phyloP scores from a whole-genome alignment of 305 asterid species.

The Fraxinus nigra region DNA sequence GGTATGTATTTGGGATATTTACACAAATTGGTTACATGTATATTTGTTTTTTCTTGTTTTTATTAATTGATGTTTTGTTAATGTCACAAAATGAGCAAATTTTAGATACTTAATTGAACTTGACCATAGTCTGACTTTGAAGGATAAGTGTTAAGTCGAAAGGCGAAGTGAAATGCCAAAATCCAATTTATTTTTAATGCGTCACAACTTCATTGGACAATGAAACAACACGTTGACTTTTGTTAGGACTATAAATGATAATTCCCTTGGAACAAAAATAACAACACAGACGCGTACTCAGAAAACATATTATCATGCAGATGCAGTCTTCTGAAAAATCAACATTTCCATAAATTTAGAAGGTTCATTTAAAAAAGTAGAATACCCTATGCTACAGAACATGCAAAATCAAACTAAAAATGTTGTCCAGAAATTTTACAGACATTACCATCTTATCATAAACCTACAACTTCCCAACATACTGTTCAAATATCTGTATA shows the following conservation, averaged over 20 bases:
- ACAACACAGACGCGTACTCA: background rate
- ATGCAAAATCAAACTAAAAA: background rate
- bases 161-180: background rate
- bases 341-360: background rate
- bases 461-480: background rate
- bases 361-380: background rate
- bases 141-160: background rate
- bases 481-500: background rate
- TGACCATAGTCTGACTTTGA: background rate
- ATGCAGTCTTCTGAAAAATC: background rate
- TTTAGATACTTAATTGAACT: background rate
- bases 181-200: background rate
- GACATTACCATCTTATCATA: background rate
- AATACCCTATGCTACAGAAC: background rate
- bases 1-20: background rate
- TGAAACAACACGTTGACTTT: background rate
- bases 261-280: background rate
- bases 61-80: too few relatives aligned
- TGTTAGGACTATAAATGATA: background rate
- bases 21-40: background rate
- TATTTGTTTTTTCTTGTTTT: background rate
- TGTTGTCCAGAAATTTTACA: background rate
- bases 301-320: background rate
- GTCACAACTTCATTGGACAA: background rate
- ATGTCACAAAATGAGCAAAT: background rate